Evolutionary conservation across 1,284 basidiomycete genomes (phyloP), one percentile per base, ranked within the genome.

Genomic region (Rhodotorula sp.): DNA sequence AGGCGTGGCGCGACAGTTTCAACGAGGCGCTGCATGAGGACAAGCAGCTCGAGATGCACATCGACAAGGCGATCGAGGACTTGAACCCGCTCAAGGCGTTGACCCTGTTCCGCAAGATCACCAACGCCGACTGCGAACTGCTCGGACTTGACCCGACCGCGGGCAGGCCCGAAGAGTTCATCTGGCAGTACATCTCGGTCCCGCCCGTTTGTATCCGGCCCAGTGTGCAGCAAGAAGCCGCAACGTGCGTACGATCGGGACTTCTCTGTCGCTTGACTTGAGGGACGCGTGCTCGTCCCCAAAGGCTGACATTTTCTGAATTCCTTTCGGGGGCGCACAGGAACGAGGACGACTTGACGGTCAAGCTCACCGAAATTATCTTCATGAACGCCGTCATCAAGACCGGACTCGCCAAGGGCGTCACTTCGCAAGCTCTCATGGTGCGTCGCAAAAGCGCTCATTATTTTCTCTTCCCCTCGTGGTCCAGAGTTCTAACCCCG

Each of bases 181-280:
- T 99, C 69, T 99, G 97, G 97, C 96, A 98, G 82, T 99, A 99
- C 82, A 90, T 99, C 23, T 97, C 95, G 48, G 97, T 99, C 21
- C 97, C 97, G 26, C 97, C 97, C 0, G 94, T 97, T 54, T 97
- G 93, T 80, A 99, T 99, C 70, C 89, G 97, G 58, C 97, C 97
- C 0, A 97, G 94, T 8, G 97, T 99, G 1, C 91, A 92, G 0
- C 97, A 99, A 81, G 97, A 99, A 79, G 93, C 91, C 20, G 94
- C 94, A 51, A 86, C 85, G 83, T 83, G 68, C 67, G 82, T 78
- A 15, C 15, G 14, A 7, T 8, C 39, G 29, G 29, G 29, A 29
- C 29, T 34, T 5, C 34, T 3, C 34, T 34, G 34, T 34, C 34
- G 34, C 34, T 34, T 34, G 34, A 34, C 1, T 16, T 43, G 3